Evolutionary conservation across 805 yeast genomes (phyloP).

Genomic region (Kodamaea restingae): DNA sequence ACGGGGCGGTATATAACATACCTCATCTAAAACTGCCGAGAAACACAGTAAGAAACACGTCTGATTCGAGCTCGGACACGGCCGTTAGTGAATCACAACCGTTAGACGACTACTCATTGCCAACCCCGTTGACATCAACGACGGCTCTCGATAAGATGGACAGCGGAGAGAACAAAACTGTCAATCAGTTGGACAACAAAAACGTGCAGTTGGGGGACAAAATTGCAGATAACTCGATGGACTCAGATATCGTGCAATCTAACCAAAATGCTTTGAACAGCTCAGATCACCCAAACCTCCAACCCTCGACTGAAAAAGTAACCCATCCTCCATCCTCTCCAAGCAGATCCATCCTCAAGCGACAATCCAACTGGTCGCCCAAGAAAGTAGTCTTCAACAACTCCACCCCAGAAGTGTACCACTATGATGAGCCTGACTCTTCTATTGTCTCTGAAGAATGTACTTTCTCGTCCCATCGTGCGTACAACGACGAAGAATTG

Average conservation of each 20-base stretch:
- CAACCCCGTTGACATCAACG: constrained; percentile 14
- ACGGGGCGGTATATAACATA: constrained; percentile 1
- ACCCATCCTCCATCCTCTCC: constrained; percentile 21
- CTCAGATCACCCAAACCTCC: too few relatives aligned
- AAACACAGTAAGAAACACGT: constrained; percentile 21
- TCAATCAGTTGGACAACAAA: neutral
- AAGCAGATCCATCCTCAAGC: constrained; percentile 37
- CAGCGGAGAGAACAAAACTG: too few relatives aligned
- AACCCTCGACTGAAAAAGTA: too few relatives aligned
- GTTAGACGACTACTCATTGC: constrained; percentile 23
- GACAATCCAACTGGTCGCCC: constrained; percentile 27
- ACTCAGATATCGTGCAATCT: too few relatives aligned
- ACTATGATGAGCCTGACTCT: constrained; percentile 17
- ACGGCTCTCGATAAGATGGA: constrained; percentile 7
- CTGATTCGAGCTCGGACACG: constrained; percentile 41
- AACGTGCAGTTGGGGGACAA: too few relatives aligned
- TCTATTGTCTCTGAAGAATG: constrained; percentile 4
- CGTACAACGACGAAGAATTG: constrained; percentile 3
- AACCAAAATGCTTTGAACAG: too few relatives aligned
- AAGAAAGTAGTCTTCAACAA: constrained; percentile 37
- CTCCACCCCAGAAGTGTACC: constrained; percentile 30
- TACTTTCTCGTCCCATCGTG: neutral
- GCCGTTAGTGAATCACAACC: constrained; percentile 31
- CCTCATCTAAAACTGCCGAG: constrained; percentile 22
- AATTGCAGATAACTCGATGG: too few relatives aligned